phyloP scores from a whole-genome alignment of 192 early-diverging fungal species.

The Phycomyces nitens region DNA sequence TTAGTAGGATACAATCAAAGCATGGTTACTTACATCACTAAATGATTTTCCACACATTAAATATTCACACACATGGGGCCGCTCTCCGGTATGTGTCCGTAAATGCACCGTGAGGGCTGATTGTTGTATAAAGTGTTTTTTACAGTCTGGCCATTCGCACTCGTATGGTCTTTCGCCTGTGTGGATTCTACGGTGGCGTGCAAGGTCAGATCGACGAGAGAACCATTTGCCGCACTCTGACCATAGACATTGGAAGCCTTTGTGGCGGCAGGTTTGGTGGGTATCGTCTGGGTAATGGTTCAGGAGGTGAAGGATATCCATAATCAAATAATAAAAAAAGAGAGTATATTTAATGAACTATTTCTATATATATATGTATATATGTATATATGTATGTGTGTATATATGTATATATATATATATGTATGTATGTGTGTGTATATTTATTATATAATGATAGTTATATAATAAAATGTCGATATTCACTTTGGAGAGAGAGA shows the following conservation, averaged over 20 bases:
- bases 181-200: slow-evolving; percentile 70
- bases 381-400: too few species aligned
- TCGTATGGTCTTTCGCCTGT: slow-evolving; percentile 69
- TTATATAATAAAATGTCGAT: not conserved
- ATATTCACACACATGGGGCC: slow-evolving; percentile 65
- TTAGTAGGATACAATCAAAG: not conserved
- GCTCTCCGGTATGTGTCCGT: slow-evolving; percentile 70
- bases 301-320: slow-evolving; percentile 27
- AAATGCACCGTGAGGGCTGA: slow-evolving; percentile 74
- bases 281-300: slow-evolving; percentile 10
- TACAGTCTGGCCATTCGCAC: slow-evolving; percentile 61
- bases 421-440: too few species aligned
- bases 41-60: slow-evolving; percentile 68
- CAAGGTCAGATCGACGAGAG: slow-evolving; percentile 67
- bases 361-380: not conserved
- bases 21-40: slow-evolving; percentile 49
- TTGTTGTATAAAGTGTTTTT: slow-evolving; percentile 66
- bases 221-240: slow-evolving; percentile 63
- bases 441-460: too few species aligned
- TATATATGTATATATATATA: too few species aligned
- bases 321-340: slow-evolving; percentile 9
- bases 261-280: slow-evolving; percentile 5
- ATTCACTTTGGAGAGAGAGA: not conserved
- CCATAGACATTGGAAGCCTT: slow-evolving; percentile 55
- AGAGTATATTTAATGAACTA: not conserved